Conservation (phyloP, 2,329 filamentous ascomycete genomes). For the Xylaria sp. region DNA sequence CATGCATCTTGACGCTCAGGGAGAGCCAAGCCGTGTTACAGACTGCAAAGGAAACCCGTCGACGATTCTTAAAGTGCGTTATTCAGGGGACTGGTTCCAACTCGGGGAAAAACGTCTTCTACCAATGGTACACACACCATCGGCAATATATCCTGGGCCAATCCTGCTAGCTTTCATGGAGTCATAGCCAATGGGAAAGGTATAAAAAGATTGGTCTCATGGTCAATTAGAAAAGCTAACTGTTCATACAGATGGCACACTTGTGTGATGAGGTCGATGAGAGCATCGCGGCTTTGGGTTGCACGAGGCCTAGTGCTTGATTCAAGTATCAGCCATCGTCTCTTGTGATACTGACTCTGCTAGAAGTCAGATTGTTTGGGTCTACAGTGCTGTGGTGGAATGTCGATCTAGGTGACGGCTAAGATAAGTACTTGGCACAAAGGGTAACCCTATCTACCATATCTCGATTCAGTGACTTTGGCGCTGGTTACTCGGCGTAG, state of each 20-base stretch:
- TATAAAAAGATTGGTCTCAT: conserved; percentile 16
- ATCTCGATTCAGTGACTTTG: conserved; percentile 25
- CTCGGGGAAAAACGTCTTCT: conserved; percentile 23
- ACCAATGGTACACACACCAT: conserved; percentile 34
- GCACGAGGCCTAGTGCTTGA: neutral
- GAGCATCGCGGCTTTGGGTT: conserved; percentile 7
- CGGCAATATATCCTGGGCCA: conserved; percentile 35
- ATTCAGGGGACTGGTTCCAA: conserved; percentile 12
- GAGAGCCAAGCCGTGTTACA: neutral
- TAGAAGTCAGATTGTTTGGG: conserved; percentile 9
- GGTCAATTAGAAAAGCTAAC: conserved; percentile 11
- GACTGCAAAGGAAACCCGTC: conserved; percentile 38
- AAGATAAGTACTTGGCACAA: conserved; percentile 26
- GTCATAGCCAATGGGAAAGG: conserved; percentile 14
- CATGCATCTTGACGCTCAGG: conserved; percentile 22
- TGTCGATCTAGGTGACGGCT: conserved; percentile 11
- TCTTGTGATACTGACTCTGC: conserved; percentile 9
- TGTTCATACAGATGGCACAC: neutral
- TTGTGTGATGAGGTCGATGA: neutral
- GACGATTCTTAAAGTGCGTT: conserved; percentile 32
- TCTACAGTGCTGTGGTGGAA: conserved; percentile 11
- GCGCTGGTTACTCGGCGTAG: conserved; percentile 30
- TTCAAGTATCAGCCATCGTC: conserved; percentile 8
- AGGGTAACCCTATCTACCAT: conserved; percentile 29
- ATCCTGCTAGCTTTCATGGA: conserved; percentile 36